Evolutionary conservation across 495 filamentous ascomycete species (phyloP), one percentile per base, ranked within the genome.

Genomic region (Xylaria flabelliformis): DNA sequence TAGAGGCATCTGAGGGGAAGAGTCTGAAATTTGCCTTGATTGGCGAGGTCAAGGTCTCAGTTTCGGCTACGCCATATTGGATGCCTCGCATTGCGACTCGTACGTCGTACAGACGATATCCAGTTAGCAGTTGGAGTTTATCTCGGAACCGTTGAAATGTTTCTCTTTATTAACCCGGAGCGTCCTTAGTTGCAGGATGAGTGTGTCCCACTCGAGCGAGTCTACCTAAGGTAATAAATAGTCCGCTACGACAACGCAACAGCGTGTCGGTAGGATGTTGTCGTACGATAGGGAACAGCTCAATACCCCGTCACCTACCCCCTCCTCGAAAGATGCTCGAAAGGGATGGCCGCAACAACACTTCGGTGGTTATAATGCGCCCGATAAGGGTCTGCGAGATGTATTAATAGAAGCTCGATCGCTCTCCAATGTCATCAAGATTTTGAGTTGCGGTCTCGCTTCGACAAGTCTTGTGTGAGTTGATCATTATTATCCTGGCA

Each of bases 1-100:
- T 88, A 1, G 92, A 93, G 3, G 91, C 89, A 73, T 90, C 85
- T 0, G 83, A 78, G 39, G 86, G 82, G 76, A 94, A 94, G 24
- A 80, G 69, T 67, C 84, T 81, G 34, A 80, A 75, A 64, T 83
- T 85, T 9, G 64, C 59, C 61, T 70, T 78, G 42, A 75, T 78
- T 34, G 78, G 73, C 15, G 77, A 69, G 17, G 75, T 66, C 69
- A 83, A 78, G 36, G 72, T 62, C n/a, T 69, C 51, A 32, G 44
- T 53, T 55, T 44, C 51, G 39, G 32, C 64, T 29, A n/a, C 26
- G 56, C 64, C 64, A 73, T 73, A 73, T 42, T 69, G 64, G 41
- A 29, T 39, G 64, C 4, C 46, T 68, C 32, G 55, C 71, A 73
- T 73, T 24, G 70, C 70, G 70, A 59, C 34, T 53, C 24, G 17